A percentile compares a stretch with the other conserved stretches of the same genome.
These are phyloP conservation scores for Aegilops longissima DNA, from an alignment of 176 grass and related monocot species.

Conservation along the genomic window DNA sequence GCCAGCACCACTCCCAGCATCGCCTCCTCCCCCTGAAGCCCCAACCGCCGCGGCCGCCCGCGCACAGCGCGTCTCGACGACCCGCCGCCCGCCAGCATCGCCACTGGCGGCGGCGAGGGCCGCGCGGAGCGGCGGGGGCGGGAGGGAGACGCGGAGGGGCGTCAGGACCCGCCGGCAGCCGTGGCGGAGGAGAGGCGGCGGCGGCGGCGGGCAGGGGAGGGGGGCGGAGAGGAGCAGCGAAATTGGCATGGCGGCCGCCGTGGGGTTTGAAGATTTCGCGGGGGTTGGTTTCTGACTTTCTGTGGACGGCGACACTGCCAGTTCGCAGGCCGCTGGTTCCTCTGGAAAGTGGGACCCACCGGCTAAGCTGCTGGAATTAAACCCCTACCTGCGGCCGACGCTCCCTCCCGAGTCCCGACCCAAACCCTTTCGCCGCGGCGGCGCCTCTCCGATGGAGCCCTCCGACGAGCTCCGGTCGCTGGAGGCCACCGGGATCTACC, in stretches of 20 bases:
- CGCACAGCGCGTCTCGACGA: neutral
- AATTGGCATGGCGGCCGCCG: slow-evolving; percentile 17
- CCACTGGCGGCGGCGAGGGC: neutral
- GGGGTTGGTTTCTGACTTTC: neutral
- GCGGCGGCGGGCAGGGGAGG: neutral
- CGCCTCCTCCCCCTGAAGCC: slow-evolving; percentile 6
- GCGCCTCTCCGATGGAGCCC: slow-evolving; percentile 15
- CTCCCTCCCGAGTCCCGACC: neutral
- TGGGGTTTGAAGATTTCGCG: slow-evolving; percentile 29
- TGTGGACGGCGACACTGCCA: neutral
- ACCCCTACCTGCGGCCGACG: neutral
- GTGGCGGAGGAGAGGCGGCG: slow-evolving; percentile 4
- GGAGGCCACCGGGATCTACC: slow-evolving; percentile 62
- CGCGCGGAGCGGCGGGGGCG: neutral
- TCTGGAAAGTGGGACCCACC: neutral
- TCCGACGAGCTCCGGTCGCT: slow-evolving; percentile 53
- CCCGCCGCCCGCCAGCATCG: slow-evolving; percentile 12
- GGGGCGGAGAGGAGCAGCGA: slow-evolving; percentile 32
- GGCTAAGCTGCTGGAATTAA: neutral
- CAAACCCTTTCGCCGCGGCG: slow-evolving; percentile 9
- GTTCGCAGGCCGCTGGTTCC: neutral
- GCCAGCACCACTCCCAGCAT: neutral
- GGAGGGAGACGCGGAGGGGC: neutral
- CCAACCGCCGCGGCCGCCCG: neutral
- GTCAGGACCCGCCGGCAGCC: neutral